Evolutionary conservation across 768 basidiomycete species (phyloP).

Genomic region (Pleurotus tuoliensis): DNA sequence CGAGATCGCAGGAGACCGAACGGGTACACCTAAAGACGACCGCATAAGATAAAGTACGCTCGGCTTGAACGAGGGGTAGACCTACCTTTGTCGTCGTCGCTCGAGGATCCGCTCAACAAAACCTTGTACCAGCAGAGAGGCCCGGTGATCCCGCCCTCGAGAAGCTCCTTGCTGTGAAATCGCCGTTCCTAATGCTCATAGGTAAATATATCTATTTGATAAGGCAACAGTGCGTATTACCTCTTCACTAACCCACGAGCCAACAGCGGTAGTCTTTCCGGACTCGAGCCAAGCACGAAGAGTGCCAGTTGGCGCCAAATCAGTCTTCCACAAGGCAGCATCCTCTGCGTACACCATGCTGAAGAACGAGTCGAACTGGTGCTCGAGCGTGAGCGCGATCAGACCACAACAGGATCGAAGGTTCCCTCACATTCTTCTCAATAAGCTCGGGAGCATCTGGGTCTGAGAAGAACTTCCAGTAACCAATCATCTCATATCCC

Average conservation of each 20-base stretch:
- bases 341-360: constrained; percentile 27
- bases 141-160: constrained; percentile 23
- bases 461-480: constrained; percentile 33
- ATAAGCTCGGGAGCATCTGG: constrained; percentile 29
- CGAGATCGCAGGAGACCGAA: constrained; percentile 22
- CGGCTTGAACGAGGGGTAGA: background rate
- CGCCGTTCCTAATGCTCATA: constrained; percentile 11
- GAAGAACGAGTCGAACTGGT: constrained; percentile 37
- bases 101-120: constrained; percentile 21
- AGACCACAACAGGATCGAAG: background rate
- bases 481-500: constrained; percentile 29
- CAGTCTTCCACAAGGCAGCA: constrained; percentile 29
- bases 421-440: constrained; percentile 30
- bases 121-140: constrained; percentile 33
- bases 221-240: background rate
- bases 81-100: constrained; percentile 30
- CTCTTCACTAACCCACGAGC: constrained; percentile 8
- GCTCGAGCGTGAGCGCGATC: background rate
- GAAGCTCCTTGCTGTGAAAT: constrained; percentile 13
- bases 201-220: constrained; percentile 13
- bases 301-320: constrained; percentile 33
- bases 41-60: background rate
- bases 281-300: constrained; percentile 29
- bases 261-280: constrained; percentile 21
- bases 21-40: constrained; percentile 5